A percentile compares a stretch with the other conserved stretches of the same genome.
Evolutionary conservation across 2,329 filamentous ascomycete genomes (phyloP).

Genomic region (Teratosphaeria zuluensis): DNA sequence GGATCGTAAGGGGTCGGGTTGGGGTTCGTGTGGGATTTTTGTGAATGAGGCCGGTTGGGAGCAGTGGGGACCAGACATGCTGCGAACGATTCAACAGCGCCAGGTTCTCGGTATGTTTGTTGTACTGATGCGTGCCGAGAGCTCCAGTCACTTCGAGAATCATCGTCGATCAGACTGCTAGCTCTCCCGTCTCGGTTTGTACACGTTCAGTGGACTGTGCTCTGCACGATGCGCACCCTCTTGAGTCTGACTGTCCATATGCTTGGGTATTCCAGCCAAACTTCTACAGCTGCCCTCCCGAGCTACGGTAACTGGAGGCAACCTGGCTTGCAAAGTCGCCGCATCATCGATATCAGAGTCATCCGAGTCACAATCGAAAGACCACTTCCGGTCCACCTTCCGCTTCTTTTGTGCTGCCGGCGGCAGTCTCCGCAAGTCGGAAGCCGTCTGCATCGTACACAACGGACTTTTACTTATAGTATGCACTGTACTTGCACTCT

Average conservation of each 20-base stretch:
- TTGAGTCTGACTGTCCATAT: not conserved
- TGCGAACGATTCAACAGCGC: too few species aligned
- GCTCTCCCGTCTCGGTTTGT: not conserved
- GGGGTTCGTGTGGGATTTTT: too few species aligned
- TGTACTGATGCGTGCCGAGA: too few species aligned
- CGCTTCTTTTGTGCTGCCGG: not conserved
- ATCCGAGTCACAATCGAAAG: not conserved
- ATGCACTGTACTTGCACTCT: not conserved
- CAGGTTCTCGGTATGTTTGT: too few species aligned
- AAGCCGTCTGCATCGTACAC: not conserved
- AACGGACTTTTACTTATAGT: not conserved
- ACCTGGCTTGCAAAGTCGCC: conserved; percentile 7
- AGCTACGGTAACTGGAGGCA: conserved; percentile 3
- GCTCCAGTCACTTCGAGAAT: too few species aligned
- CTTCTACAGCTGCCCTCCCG: not conserved
- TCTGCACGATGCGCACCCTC: not conserved
- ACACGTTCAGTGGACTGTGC: not conserved
- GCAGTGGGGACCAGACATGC: too few species aligned
- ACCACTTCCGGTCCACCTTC: conserved; percentile 3
- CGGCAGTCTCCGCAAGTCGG: not conserved
- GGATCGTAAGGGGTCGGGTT: not conserved
- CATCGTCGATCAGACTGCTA: too few species aligned
- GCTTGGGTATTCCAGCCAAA: not conserved
- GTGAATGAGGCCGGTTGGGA: too few species aligned
- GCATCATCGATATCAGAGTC: conserved; percentile 11